A percentile compares a stretch with the other conserved stretches of the same genome.
Evolutionary conservation across 331 rosid species (phyloP).

Genomic region (Pyracantha coccinea): DNA sequence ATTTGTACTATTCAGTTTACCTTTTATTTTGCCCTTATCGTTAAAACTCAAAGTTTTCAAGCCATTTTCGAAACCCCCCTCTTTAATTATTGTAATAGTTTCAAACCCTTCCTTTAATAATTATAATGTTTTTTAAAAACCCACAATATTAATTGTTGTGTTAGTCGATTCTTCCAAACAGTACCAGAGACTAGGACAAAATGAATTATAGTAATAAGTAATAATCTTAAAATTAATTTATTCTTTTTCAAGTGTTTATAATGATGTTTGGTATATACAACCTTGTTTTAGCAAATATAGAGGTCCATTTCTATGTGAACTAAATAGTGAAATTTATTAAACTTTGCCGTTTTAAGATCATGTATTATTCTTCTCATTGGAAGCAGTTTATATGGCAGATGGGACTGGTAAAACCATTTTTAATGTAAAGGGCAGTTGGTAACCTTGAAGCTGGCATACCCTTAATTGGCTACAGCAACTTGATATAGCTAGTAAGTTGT

Average conservation of each 20-base stretch:
- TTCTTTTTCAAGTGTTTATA: neutral
- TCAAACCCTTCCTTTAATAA: no score
- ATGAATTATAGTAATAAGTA: neutral
- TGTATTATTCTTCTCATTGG: constrained; percentile 8
- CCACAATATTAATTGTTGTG: neutral
- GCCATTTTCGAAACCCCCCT: no score
- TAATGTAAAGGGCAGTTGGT: constrained; percentile 11
- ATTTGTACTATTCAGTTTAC: no score
- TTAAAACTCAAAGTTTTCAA: no score
- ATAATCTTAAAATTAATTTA: neutral
- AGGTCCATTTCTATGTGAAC: constrained; percentile 4
- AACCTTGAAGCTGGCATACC: constrained; percentile 17
- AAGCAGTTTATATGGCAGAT: constrained; percentile 11
- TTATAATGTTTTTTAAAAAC: no score
- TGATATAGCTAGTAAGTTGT: neutral
- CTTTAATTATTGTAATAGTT: no score
- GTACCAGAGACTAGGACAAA: neutral
- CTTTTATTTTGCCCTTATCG: no score
- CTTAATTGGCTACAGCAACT: neutral
- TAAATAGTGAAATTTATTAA: constrained; percentile 5
- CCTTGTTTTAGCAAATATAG: neutral
- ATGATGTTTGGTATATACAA: neutral
- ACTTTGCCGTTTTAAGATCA: constrained; percentile 7
- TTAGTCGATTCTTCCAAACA: neutral
- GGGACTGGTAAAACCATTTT: constrained; percentile 6